Conservation (phyloP, 148 eudicot genomes). For the Rhododendron ferrugineum region DNA sequence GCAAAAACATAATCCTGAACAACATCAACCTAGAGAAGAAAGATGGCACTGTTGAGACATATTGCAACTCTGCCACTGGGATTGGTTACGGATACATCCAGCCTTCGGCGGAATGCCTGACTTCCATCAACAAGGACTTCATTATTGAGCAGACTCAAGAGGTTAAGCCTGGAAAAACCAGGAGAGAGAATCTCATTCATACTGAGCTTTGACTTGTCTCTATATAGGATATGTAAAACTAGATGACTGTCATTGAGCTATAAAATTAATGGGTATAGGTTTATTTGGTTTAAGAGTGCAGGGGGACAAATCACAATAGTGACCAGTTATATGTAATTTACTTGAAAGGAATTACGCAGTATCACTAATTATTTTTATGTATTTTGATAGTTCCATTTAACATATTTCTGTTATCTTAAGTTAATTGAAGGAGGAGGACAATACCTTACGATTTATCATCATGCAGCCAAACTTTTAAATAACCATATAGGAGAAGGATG, state of each 20-base stretch:
- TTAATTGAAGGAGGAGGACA: background rate
- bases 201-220: slow-evolving; percentile 57
- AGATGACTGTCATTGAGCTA: background rate
- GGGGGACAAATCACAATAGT: background rate
- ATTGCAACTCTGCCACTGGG: slow-evolving; percentile 72
- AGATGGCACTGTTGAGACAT: slow-evolving; percentile 70
- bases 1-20: slow-evolving; percentile 64
- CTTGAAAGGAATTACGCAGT: background rate
- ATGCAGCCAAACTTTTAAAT: background rate
- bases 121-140: slow-evolving; percentile 38
- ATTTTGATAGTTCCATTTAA: background rate
- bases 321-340: background rate
- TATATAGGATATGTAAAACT: background rate
- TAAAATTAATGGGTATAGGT: background rate
- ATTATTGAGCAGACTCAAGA: slow-evolving; percentile 23
- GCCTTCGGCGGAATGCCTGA: slow-evolving; percentile 84
- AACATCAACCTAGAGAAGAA: slow-evolving; percentile 54
- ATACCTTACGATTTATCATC: background rate
- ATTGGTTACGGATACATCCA: slow-evolving; percentile 49
- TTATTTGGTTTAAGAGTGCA: background rate
- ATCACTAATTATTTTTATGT: background rate
- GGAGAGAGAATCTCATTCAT: slow-evolving; percentile 39
- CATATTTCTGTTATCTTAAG: background rate
- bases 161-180: slow-evolving; percentile 17
- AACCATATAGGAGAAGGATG: background rate